Conservation (phyloP, 2,329 filamentous ascomycete genomes). For the Biscogniauxia mediterranea region DNA sequence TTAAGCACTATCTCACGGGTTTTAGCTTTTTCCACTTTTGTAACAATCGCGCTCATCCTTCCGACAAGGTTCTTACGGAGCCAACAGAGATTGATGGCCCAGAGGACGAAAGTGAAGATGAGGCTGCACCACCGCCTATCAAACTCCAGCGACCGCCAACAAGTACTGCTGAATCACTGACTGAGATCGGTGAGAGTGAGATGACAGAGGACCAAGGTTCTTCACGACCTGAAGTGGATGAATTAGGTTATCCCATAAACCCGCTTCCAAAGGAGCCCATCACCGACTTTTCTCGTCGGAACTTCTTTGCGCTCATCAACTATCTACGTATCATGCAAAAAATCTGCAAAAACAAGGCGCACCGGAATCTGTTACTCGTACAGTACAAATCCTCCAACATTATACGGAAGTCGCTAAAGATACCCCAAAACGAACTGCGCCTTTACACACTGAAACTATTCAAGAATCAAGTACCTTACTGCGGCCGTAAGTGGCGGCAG, state of each 20-base stretch:
- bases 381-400: conserved; percentile 95
- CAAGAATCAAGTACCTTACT: conserved; percentile 98
- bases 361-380: conserved; percentile 89
- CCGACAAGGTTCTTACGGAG: conserved; percentile 28
- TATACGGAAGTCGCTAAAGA: conserved; percentile 84
- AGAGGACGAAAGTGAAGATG: conserved; percentile 63
- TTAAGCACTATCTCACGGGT: conserved; percentile 19
- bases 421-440: conserved; percentile 82
- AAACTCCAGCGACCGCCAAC: conserved; percentile 53
- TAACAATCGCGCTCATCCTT: conserved; percentile 44
- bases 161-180: conserved; percentile 32
- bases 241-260: conserved; percentile 77
- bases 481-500: conserved; percentile 96
- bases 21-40: conserved; percentile 88
- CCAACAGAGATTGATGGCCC: conserved; percentile 34
- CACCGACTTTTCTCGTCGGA: conserved; percentile 86
- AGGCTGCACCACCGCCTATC: conserved; percentile 83
- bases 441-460: conserved; percentile 97
- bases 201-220: conserved; percentile 36
- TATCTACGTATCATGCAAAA: conserved; percentile 96
- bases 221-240: conserved; percentile 68
- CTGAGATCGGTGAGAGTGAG: conserved; percentile 25
- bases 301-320: conserved; percentile 94
- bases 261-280: conserved; percentile 73
- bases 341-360: conserved; percentile 91